These are phyloP conservation scores for Rhinocladiella similis DNA, from an alignment of 2,329 filamentous ascomycete genomes.

Conservation along the genomic window DNA sequence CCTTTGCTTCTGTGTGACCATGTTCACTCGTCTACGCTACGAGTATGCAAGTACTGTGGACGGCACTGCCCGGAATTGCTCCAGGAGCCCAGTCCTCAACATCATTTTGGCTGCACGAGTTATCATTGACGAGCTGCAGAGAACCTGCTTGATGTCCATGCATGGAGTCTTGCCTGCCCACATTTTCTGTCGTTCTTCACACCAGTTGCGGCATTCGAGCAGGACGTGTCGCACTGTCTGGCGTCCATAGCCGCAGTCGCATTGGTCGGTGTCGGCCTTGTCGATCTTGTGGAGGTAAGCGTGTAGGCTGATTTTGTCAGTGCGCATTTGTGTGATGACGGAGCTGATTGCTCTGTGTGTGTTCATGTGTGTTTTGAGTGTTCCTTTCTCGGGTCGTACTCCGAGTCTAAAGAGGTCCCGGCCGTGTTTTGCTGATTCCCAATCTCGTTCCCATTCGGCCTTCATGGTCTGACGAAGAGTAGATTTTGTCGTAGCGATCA, in stretches of 20 bases:
- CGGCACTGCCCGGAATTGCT: conserved; percentile 5
- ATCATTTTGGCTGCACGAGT: conserved; percentile 39
- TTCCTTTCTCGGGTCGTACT: conserved; percentile 20
- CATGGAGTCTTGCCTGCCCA: conserved; percentile 31
- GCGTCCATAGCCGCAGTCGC: conserved; percentile 30
- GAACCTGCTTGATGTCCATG: conserved; percentile 35
- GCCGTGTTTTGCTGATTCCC: conserved; percentile 27
- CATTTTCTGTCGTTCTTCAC: conserved; percentile 30
- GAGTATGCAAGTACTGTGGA: conserved; percentile 2
- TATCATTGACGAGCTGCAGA: conserved; percentile 35
- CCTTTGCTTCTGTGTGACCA: conserved; percentile 6
- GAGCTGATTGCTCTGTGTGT: conserved; percentile 27
- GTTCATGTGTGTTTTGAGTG: conserved; percentile 3
- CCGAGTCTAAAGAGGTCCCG: conserved; percentile 27
- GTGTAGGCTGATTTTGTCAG: conserved; percentile 28
- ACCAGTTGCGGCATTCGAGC: conserved; percentile 34
- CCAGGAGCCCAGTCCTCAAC: conserved; percentile 31
- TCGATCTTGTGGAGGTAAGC: conserved; percentile 35
- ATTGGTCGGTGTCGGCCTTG: conserved; percentile 33
- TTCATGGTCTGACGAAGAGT: conserved; percentile 26
- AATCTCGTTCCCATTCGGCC: conserved; percentile 26
- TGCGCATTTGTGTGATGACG: conserved; percentile 30
- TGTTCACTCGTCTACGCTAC: conserved; percentile 2
- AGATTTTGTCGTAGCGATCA: conserved; percentile 13
- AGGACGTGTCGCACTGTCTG: conserved; percentile 35